Base-by-base conservation (phyloP, 148 eudicot genomes). In the Polygonum aviculare region DNA sequence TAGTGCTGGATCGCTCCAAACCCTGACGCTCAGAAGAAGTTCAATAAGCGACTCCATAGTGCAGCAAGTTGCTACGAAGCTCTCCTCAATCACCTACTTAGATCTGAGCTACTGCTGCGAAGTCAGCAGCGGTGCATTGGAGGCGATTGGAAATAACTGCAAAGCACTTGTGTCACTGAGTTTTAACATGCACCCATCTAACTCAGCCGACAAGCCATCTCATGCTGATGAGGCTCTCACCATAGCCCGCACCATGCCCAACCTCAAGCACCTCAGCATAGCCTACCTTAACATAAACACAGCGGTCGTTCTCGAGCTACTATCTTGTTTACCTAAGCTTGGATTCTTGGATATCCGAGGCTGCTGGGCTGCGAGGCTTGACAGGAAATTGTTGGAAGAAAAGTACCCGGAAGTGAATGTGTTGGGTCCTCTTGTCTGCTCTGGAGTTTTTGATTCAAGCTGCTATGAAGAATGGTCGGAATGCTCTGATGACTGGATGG, bases 331-430 rank as follows among this genome's bases (percentile, higher is more conserved):
- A 55, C 80, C 74, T 0, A 73, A 86, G 49, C 93, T 91, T 4
- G 93, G 85, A 75, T 77, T 77, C 14, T 78, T 91, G 84, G 96
- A 91, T 77, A 47, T 91, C 75, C 85, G 93, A 82, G 96, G 96
- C 31, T 91, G 93, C 69, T 91, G 93, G 91, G 84, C 78, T 39
- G 96, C 89, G 63, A 84, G 81, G 50, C 86, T 89, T 0, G 93
- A 87, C 38, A 84, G 86, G 75, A 86, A 86, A 75, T 55, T 55
- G 36, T 69, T 91, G 1, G 76, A 82, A 45, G 86, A 86, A 49
- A 84, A 82, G 71, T 80, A 86, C 84, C 90, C 91, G 0, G 81
- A 80, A 35, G 39, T 89, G 54, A 86, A 45, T 77, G 81, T 89
- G 12, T 80, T 87, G 59, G 96, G 96, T 8, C 96, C 96, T 38